phyloP scores from a whole-genome alignment of 805 yeast species.

The Schizosaccharomyces japonicus region DNA sequence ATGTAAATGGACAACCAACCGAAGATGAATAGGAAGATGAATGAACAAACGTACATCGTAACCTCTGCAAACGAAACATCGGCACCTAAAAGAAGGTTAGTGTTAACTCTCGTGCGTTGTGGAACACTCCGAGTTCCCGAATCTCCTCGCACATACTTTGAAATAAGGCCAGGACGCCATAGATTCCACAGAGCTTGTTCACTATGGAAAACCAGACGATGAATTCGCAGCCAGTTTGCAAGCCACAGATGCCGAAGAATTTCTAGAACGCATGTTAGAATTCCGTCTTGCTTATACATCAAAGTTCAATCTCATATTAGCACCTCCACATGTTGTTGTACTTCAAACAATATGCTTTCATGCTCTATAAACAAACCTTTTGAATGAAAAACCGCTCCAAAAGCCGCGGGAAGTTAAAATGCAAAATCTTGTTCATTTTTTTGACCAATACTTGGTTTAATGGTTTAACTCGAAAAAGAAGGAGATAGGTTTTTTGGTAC shows the following conservation, averaged over 20 bases:
- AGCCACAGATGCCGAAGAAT: slow-evolving; percentile 49
- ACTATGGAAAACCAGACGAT: slow-evolving; percentile 51
- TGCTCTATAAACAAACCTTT: not conserved
- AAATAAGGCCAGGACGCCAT: slow-evolving; percentile 62
- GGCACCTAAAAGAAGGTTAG: not conserved
- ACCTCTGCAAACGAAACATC: not conserved
- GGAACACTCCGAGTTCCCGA: not conserved
- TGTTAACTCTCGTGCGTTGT: not conserved
- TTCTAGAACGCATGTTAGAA: not conserved
- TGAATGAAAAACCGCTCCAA: not conserved
- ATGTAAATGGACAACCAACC: slow-evolving; percentile 1
- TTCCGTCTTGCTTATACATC: not conserved
- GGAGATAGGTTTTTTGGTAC: not conserved
- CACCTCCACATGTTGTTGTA: not conserved
- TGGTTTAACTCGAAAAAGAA: not conserved
- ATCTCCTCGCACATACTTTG: slow-evolving; percentile 22
- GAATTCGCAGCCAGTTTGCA: slow-evolving; percentile 70
- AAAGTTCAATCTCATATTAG: not conserved
- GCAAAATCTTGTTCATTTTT: not conserved
- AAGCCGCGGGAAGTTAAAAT: not conserved
- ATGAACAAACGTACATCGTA: slow-evolving; percentile 3
- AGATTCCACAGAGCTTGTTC: slow-evolving; percentile 73
- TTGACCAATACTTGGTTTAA: too few species aligned
- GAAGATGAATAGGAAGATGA: not conserved
- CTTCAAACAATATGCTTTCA: too few species aligned